Evolutionary conservation across 2,329 filamentous ascomycete species (phyloP).

Genomic region (Celoporthe dispersa): DNA sequence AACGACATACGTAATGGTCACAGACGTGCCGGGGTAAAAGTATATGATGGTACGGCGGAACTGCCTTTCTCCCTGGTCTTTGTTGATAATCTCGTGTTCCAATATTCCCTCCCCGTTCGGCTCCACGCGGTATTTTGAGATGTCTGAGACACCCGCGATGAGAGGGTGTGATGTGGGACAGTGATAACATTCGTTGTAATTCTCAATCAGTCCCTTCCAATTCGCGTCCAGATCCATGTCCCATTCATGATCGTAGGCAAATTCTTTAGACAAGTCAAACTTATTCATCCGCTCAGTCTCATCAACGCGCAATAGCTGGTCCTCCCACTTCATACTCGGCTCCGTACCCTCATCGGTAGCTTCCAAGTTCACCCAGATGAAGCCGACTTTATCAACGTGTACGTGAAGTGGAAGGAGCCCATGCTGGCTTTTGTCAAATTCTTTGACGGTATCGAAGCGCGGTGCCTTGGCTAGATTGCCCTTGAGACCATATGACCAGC

Average conservation of each 20-base stretch:
- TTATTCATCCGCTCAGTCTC: constrained; percentile 33
- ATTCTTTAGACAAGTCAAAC: constrained; percentile 39
- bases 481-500: constrained; percentile 49
- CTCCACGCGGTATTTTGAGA: constrained; percentile 48
- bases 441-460: constrained; percentile 43
- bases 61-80: constrained; percentile 40
- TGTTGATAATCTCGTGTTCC: constrained; percentile 44
- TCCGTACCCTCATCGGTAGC: constrained; percentile 31
- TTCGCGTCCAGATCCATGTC: constrained; percentile 43
- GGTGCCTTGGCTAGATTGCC: constrained; percentile 49
- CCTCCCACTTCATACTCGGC: constrained; percentile 48
- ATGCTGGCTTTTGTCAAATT: constrained; percentile 46
- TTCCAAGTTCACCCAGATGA: constrained; percentile 58
- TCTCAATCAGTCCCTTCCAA: constrained; percentile 50
- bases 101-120: constrained; percentile 40
- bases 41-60: constrained; percentile 40
- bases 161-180: constrained; percentile 54
- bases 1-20: constrained; percentile 41
- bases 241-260: constrained; percentile 39
- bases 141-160: constrained; percentile 47
- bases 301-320: constrained; percentile 43
- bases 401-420: constrained; percentile 52
- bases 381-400: constrained; percentile 49
- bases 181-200: constrained; percentile 56
- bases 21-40: constrained; percentile 46